These are phyloP conservation scores for Rubus idaeus DNA, from an alignment of 306 rosid species.

Conservation along the genomic window DNA sequence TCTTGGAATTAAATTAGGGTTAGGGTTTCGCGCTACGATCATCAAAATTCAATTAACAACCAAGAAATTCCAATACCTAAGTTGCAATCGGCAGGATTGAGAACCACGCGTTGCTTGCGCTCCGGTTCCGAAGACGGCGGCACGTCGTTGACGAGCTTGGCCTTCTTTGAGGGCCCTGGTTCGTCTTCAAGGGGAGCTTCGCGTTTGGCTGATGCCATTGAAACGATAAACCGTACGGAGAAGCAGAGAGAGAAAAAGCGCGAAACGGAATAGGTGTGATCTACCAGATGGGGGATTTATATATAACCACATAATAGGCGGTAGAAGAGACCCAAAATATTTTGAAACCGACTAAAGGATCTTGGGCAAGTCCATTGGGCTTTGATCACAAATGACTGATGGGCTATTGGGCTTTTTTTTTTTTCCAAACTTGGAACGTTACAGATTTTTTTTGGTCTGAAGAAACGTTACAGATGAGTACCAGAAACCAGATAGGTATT, in stretches of 20 bases:
- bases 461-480: neutral
- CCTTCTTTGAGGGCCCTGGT: conserved; percentile 14
- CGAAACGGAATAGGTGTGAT: neutral
- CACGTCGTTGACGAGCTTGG: conserved; percentile 1
- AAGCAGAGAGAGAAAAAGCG: neutral
- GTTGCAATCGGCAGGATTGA: conserved; percentile 42
- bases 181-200: neutral
- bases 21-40: neutral
- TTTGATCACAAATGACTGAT: too few species aligned
- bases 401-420: too few species aligned
- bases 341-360: neutral
- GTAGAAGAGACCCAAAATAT: neutral
- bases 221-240: neutral
- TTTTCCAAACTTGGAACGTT: neutral
- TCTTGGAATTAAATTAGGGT: neutral
- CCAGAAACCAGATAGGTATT: neutral
- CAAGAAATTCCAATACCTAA: conserved; percentile 24
- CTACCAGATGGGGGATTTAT: neutral
- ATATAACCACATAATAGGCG: neutral
- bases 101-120: conserved; percentile 16
- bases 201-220: conserved; percentile 35
- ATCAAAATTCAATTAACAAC: too few species aligned
- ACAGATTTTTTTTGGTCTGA: too few species aligned
- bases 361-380: too few species aligned
- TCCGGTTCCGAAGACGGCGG: neutral